Conservation (phyloP, 1,284 basidiomycete genomes). For the Laetiporus sulphureus region DNA sequence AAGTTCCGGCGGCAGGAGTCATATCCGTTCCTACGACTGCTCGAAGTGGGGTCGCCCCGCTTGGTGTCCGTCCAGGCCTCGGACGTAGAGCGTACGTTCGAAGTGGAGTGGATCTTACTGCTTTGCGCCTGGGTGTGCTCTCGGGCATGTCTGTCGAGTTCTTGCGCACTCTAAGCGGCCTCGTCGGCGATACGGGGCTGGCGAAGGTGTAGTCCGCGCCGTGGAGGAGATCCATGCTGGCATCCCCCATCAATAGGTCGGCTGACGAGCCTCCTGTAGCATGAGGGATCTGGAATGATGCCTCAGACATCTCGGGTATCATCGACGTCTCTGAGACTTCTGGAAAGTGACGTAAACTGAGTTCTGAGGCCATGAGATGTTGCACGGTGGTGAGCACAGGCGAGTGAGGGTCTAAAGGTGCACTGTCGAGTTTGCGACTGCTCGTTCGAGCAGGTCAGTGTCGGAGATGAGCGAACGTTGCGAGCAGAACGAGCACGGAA, state of each 20-base stretch:
- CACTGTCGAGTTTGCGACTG: too few relatives aligned
- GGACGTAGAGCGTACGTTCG: too few relatives aligned
- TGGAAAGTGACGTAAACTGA: slow-evolving; percentile 22
- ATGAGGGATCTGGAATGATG: slow-evolving; percentile 26
- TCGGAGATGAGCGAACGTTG: too few relatives aligned
- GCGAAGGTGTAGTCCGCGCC: slow-evolving; percentile 13
- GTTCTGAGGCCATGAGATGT: slow-evolving; percentile 13
- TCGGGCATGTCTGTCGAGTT: slow-evolving; percentile 14
- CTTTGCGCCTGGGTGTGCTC: slow-evolving; percentile 12
- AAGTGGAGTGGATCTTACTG: too few relatives aligned
- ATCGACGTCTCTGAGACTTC: slow-evolving; percentile 18
- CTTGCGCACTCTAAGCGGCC: too few relatives aligned
- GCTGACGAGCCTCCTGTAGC: slow-evolving; percentile 11
- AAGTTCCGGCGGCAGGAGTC: slow-evolving; percentile 18
- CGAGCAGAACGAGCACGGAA: background rate
- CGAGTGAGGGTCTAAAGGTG: background rate
- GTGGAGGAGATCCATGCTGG: slow-evolving; percentile 20
- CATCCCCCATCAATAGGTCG: slow-evolving; percentile 22
- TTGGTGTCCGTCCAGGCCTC: slow-evolving; percentile 16
- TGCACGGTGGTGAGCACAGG: background rate
- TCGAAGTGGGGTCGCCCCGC: slow-evolving; percentile 19
- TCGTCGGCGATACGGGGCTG: slow-evolving; percentile 14
- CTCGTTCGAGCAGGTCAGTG: too few relatives aligned
- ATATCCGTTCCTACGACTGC: slow-evolving; percentile 15
- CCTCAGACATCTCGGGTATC: slow-evolving; percentile 20